These are phyloP conservation scores for Carex parvula DNA, from an alignment of 176 grass and related monocot species.

Conservation along the genomic window DNA sequence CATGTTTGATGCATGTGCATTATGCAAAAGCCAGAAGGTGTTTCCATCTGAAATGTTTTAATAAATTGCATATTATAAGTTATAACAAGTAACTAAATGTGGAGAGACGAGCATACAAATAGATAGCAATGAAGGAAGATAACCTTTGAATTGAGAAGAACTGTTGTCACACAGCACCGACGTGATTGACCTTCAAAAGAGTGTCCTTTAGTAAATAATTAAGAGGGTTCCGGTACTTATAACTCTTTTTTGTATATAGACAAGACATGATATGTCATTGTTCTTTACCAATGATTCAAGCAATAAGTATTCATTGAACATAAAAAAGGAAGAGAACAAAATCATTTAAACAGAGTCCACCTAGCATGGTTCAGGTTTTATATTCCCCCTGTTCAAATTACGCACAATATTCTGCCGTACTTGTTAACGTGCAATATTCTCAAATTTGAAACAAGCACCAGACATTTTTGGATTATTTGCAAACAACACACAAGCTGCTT, in stretches of 20 bases:
- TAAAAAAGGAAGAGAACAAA: neutral
- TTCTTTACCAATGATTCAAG: neutral
- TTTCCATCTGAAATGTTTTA: constrained; percentile 43
- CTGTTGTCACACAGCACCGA: constrained; percentile 46
- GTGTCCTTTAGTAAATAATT: neutral
- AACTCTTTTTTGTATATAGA: neutral
- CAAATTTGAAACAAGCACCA: neutral
- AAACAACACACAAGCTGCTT: neutral
- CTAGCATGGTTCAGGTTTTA: neutral
- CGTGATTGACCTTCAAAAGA: constrained; percentile 46
- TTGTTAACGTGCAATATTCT: neutral
- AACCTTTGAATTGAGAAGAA: constrained; percentile 70
- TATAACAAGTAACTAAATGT: neutral
- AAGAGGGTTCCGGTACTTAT: neutral
- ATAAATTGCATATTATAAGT: constrained; percentile 15
- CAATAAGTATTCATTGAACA: neutral
- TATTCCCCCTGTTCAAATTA: neutral
- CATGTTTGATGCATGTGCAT: constrained; percentile 80
- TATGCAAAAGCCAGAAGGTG: constrained; percentile 34
- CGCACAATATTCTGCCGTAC: neutral
- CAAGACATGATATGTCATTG: neutral
- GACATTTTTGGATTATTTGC: neutral
- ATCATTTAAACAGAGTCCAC: neutral
- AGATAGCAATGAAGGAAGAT: neutral
- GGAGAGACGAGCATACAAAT: constrained; percentile 14